Evolutionary conservation across 169 alveolate genomes (phyloP).

Genomic region (Eimeria zaria): DNA sequence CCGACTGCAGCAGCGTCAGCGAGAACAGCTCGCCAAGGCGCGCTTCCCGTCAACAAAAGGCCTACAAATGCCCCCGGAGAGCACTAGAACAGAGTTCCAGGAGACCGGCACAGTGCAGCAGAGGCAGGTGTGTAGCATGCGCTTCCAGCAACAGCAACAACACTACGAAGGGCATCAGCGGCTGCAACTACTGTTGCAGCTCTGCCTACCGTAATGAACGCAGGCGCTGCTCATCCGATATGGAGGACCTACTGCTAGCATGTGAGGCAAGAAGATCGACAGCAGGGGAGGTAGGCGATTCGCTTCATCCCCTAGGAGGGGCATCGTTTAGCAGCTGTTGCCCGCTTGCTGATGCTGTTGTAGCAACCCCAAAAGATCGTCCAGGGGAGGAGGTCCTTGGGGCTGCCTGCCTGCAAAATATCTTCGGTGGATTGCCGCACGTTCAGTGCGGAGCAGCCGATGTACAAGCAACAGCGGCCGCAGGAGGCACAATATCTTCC

Average conservation of each 20-base stretch:
- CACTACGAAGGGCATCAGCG: background rate
- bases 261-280: conserved; percentile 2
- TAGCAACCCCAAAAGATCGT: background rate
- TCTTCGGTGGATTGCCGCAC: background rate
- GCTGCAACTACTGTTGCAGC: conserved; percentile 2
- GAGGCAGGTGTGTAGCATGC: background rate
- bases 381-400: background rate
- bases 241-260: conserved; percentile 52
- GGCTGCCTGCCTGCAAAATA: background rate
- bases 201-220: background rate
- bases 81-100: background rate
- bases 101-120: background rate
- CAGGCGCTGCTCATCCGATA: conserved; percentile 35
- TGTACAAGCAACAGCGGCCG: conserved; percentile 16
- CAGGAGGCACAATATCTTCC: background rate
- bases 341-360: background rate
- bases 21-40: background rate
- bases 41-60: background rate
- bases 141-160: background rate
- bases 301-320: background rate
- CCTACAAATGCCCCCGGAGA: background rate
- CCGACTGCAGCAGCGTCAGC: conserved; percentile 71
- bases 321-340: background rate
- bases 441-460: background rate
- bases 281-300: background rate